Base-by-base conservation (phyloP, 805 yeast genomes). In the Starmerella floricola region DNA sequence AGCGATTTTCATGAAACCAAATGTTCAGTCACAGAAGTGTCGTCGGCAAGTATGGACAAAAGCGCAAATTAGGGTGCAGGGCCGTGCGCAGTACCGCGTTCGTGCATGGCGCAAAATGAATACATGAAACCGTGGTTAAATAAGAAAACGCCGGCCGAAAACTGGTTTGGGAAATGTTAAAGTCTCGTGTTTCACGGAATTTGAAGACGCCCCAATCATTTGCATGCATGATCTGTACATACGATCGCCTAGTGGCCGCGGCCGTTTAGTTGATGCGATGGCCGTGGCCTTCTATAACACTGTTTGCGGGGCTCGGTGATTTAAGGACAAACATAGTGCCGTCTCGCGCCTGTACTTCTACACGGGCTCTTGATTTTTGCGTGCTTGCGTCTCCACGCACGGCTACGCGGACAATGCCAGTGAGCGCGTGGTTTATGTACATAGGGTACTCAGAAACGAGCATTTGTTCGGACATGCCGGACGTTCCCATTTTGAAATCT, bases 391-490 rank as follows among this genome's bases (percentile, higher is more conserved):
- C 30, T 19, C 19, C 41, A 2, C 42, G 32, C n/a, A 33, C 10
- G 4, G 42, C 38, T 2, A 48, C 43, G 12, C 52, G 37, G 19
- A 48, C 46, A 6, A 17, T 5, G 2, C 44, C 49, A 1, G 5
- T 18, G 2, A 3, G 16, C 3, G 6, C 11, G 4, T 31, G 30
- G 11, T 34, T 19, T 3, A 36, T 37, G 6, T 20, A 20, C 8
- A 48, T 24, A 1, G 45, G 41, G 32, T 46, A 46, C 35, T 45
- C 46, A 2, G 40, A 20, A 10, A 46, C 16, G 4, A 41, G 24
- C 45, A 48, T 45, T 16, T 34, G 28, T 16, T 46, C 49, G 5
- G 43, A 20, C 15, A 34, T 31, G 11, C 48, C 48, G 17, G 27
- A 24, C 1, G 43, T 21, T 16, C 31, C 36, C 15, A 38, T 24